phyloP scores from a whole-genome alignment of 345 rosid genomes.

The Capsella bursapastoris region DNA sequence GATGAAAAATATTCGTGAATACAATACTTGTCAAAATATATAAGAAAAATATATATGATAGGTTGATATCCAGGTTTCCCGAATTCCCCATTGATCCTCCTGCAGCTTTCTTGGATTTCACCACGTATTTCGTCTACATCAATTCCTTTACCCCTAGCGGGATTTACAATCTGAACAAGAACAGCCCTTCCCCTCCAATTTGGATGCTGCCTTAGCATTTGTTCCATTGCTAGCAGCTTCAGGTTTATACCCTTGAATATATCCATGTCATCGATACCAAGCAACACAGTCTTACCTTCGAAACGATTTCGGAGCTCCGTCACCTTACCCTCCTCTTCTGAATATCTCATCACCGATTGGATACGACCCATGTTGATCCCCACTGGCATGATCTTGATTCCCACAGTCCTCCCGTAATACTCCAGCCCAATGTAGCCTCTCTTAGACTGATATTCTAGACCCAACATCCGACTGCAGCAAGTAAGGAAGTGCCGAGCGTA shows the following conservation, averaged over 20 bases:
- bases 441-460: conserved; percentile 49
- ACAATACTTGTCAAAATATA: not conserved
- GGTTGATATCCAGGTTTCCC: conserved; percentile 52
- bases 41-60: conserved; percentile 33
- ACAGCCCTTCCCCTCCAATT: conserved; percentile 52
- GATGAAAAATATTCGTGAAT: not conserved
- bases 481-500: conserved; percentile 74
- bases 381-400: conserved; percentile 52
- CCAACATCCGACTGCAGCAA: conserved; percentile 51
- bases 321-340: conserved; percentile 48
- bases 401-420: conserved; percentile 51
- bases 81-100: conserved; percentile 46
- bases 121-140: conserved; percentile 39
- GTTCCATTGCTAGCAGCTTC: conserved; percentile 51
- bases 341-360: conserved; percentile 47
- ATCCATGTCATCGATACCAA: conserved; percentile 51
- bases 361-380: conserved; percentile 50
- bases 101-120: conserved; percentile 46
- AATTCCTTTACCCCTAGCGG: conserved; percentile 49
- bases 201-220: conserved; percentile 46
- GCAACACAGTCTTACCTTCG: conserved; percentile 48
- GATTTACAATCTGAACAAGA: conserved; percentile 49
- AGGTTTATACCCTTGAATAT: conserved; percentile 47
- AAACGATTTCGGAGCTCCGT: conserved; percentile 44
- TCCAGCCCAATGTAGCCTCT: conserved; percentile 52